Percentiles rank a stretch among this genome's conserved stretches.
Conservation (phyloP, 208 protist genomes). For the Trypanosoma rangeli region DNA sequence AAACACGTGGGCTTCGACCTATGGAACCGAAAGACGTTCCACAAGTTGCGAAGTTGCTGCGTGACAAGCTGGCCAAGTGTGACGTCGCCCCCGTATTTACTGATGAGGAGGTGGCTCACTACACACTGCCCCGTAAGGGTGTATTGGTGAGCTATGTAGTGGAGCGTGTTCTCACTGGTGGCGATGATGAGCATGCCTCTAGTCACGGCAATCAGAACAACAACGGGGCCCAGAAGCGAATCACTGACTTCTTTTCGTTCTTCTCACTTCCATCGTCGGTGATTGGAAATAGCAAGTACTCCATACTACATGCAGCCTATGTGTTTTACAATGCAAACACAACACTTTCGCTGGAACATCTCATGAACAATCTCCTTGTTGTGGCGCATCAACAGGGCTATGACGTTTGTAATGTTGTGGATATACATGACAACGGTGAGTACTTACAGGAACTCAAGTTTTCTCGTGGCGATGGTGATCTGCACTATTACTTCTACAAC, state of each 20-base stretch:
- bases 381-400: conserved; percentile 87
- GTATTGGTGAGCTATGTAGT: conserved; percentile 97
- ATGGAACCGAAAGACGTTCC: conserved; percentile 85
- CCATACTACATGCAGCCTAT: conserved; percentile 95
- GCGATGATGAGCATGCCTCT: background rate
- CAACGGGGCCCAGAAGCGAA: conserved; percentile 23
- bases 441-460: conserved; percentile 97
- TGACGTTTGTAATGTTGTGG: conserved; percentile 99
- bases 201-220: background rate
- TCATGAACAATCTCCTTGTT: conserved; percentile 94
- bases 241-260: conserved; percentile 98
- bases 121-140: conserved; percentile 91
- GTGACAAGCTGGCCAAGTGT: conserved; percentile 71
- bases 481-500: conserved; percentile 99
- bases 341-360: conserved; percentile 62
- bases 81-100: conserved; percentile 89
- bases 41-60: conserved; percentile 75
- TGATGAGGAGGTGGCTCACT: conserved; percentile 95
- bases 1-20: conserved; percentile 60
- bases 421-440: conserved; percentile 94
- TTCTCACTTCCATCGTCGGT: conserved; percentile 98
- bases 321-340: conserved; percentile 97
- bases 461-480: conserved; percentile 95
- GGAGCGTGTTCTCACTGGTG: conserved; percentile 42
- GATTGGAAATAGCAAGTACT: conserved; percentile 94